Percentiles rank a stretch among this genome's conserved stretches.
phyloP scores from a whole-genome alignment of 257 asterid species.

The Plectranthus barbatus region DNA sequence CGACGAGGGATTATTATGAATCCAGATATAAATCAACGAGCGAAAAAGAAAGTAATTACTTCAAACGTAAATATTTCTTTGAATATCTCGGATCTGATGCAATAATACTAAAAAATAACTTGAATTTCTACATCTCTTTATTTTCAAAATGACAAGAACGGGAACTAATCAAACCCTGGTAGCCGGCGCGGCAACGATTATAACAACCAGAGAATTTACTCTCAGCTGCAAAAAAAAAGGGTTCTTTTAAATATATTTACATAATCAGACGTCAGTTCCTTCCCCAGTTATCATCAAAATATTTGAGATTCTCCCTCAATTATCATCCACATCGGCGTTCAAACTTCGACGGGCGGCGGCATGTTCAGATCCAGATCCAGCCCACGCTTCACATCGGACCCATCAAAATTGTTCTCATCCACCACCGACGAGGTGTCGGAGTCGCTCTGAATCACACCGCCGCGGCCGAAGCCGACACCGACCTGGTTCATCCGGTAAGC shows the following conservation, averaged over 20 bases:
- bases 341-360: constrained; percentile 62
- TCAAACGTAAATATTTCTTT: background rate
- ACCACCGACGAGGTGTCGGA: constrained; percentile 82
- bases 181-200: constrained; percentile 11
- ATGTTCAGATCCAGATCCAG: constrained; percentile 73
- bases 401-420: constrained; percentile 52
- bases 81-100: constrained; percentile 17
- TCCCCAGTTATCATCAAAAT: background rate
- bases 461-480: constrained; percentile 14
- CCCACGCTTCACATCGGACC: constrained; percentile 32
- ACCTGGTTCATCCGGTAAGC: constrained; percentile 21
- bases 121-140: background rate
- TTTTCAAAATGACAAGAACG: background rate
- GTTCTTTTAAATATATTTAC: constrained; percentile 25
- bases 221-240: constrained; percentile 29
- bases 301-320: background rate
- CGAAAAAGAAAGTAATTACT: background rate
- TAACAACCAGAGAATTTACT: constrained; percentile 36
- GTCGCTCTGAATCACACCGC: constrained; percentile 35
- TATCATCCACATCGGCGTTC: background rate
- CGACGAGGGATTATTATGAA: background rate
- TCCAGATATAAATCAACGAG: background rate
- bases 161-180: constrained; percentile 18
- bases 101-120: constrained; percentile 6
- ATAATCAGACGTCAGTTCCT: constrained; percentile 34